A percentile compares a stretch with the other conserved stretches of the same genome.
Evolutionary conservation across 169 alveolate species (phyloP).

Genomic region (Babesia sp.): DNA sequence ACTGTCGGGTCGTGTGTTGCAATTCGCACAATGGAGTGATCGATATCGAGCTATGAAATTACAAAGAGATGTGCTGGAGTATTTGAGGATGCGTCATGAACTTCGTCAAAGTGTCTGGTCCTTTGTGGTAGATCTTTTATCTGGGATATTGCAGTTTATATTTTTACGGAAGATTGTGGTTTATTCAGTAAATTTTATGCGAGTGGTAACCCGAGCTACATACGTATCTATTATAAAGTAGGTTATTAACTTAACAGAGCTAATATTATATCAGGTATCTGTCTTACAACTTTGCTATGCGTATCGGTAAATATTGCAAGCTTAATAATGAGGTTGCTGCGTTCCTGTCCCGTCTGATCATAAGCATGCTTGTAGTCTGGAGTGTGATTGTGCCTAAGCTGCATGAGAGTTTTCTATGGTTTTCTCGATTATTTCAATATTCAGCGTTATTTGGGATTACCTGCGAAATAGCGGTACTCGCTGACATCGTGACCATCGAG

Average conservation of each 20-base stretch:
- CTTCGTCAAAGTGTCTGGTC: slow-evolving; percentile 20
- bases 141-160: slow-evolving; percentile 27
- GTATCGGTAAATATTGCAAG: slow-evolving; percentile 53
- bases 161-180: slow-evolving; percentile 13
- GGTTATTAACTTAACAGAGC: neutral
- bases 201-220: neutral
- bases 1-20: neutral
- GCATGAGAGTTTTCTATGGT: neutral
- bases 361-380: slow-evolving; percentile 53
- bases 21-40: slow-evolving; percentile 1
- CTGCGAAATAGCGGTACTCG: slow-evolving; percentile 27
- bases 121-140: neutral
- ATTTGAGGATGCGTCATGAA: slow-evolving; percentile 20
- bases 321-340: slow-evolving; percentile 59
- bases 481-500: slow-evolving; percentile 45
- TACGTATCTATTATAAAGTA: slow-evolving; percentile 48
- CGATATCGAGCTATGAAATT: slow-evolving; percentile 3
- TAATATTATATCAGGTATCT: slow-evolving; percentile 8
- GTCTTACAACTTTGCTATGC: slow-evolving; percentile 27
- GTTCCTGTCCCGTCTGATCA: slow-evolving; percentile 40
- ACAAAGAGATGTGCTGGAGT: slow-evolving; percentile 46
- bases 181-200: slow-evolving; percentile 9
- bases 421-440: slow-evolving; percentile 29
- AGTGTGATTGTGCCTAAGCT: slow-evolving; percentile 11
- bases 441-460: slow-evolving; percentile 49